Evolutionary conservation across 371 early-diverging fungal genomes (phyloP).

Genomic region (Apophysomyces sp.): DNA sequence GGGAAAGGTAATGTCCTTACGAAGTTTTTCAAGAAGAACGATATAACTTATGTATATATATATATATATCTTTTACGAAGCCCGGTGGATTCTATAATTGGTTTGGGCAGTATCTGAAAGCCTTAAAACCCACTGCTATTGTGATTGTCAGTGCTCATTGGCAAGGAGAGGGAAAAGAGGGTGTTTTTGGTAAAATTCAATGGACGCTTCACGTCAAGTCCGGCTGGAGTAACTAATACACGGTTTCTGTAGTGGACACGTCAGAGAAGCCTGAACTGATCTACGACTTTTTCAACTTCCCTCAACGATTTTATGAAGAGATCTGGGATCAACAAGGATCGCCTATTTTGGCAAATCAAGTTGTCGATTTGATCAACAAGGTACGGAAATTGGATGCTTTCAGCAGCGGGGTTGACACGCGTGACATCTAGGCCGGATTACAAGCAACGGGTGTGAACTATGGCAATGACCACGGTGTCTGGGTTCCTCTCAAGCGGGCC

Average conservation of each 20-base stretch:
- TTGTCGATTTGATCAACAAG: constrained; percentile 31
- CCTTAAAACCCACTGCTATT: constrained; percentile 27
- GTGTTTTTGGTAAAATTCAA: constrained; percentile 8
- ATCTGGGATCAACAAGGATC: constrained; percentile 39
- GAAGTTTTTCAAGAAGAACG: too few species aligned
- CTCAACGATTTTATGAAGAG: constrained; percentile 37
- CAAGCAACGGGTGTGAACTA: constrained; percentile 41
- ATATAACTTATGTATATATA: too few species aligned
- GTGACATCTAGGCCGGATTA: constrained; percentile 44
- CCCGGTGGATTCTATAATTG: constrained; percentile 48
- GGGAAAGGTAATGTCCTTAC: constrained; percentile 11
- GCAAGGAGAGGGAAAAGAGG: constrained; percentile 18
- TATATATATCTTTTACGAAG: constrained; percentile 4
- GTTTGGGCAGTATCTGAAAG: constrained; percentile 47
- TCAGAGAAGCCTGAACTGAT: constrained; percentile 26
- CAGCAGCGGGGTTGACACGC: too few species aligned
- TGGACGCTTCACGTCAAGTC: too few species aligned
- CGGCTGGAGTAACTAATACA: background rate
- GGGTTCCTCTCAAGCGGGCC: constrained; percentile 61
- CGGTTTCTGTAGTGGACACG: constrained; percentile 10
- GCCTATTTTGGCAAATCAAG: constrained; percentile 33
- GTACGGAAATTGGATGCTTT: background rate
- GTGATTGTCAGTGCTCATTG: constrained; percentile 37
- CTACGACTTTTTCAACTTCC: constrained; percentile 52
- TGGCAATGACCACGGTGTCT: constrained; percentile 65